Base-by-base conservation (phyloP, 2,329 filamentous ascomycete species). In the Talaromyces verruculosus region DNA sequence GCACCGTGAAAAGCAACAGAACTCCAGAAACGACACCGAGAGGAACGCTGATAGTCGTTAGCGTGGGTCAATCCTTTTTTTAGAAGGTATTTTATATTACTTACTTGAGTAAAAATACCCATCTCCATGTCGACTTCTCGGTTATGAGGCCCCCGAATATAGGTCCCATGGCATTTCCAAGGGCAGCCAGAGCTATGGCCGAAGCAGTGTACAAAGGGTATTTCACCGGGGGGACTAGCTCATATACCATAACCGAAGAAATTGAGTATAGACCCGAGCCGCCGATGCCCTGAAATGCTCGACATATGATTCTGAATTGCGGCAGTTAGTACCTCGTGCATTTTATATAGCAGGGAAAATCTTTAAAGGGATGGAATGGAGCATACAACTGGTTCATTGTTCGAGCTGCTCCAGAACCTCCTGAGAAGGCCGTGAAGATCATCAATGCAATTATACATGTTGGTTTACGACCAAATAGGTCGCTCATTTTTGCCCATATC, bases 31-130 rank as follows among this genome's bases (percentile, higher is more conserved):
- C 22, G 33, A 45, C 53, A n/a, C 63, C 63, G 22, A 43, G n/a
- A 49, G 63, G 63, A 15, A 60, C 22, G 22, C 63, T 64, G 30
- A 13, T 13, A 13, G n/a, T 37, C 4, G 30, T 57, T 57, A 57
- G 4, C 30, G 5, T 15, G 30, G 10, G 51, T 57, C 17, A 57
- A 22, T 19, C 13, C 10, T 37, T 22, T 17, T 22, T 10, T 17
- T 33, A 41, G 47, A 30, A 10, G 30, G 2, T 6, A 39, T 7
- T 22, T 15, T 2, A 13, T 35, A 10, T 17, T 33, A n/a, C 64
- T 49, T 61, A 66, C 64, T 72, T 69, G 61, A 72, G 45, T 30
- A 71, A 47, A 59, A 73, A 73, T 13, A 70, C 53, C 71, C 71
- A 73, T 67, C 71, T 65, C 71, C 71, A 73, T 2, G 69, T 67